Evolutionary conservation across 441 rosid genomes (phyloP), one percentile per base, ranked within the genome.

Genomic region (Croton setiger): DNA sequence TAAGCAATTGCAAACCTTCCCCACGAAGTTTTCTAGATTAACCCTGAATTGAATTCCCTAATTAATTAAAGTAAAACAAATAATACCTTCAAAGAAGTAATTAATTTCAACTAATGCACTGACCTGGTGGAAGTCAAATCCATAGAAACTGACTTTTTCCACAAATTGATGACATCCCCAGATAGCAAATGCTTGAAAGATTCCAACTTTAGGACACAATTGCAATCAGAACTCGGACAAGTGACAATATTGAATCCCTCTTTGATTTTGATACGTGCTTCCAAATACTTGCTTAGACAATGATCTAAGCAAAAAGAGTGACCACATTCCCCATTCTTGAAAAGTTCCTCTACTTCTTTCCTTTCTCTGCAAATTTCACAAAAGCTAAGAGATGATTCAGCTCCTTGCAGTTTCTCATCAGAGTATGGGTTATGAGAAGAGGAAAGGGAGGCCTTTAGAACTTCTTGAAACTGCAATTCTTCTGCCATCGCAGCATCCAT

Each of bases 391-490:
- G 63, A 35, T n/a, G 74, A 31, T 31, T 7, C 56, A 58, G 57
- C 48, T 9, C 33, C 7, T 49, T 3, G 17, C n/a, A 15, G 20
- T 49, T 49, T 56, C 12, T 43, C 6, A 14, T 13, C 17, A 18
- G 1, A 43, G 2, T 36, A 11, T 39, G 70, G 67, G 3, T 15
- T 9, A 2, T 45, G 49, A 71, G 27, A 54, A 47, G 31, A n/a
- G 64, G 57, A 13, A 17, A 64, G 13, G 56, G 57, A 64, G 44
- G 51, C 43, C 48, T 45, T 35, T 23, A 55, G 0, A 4, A 37
- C 56, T 53, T 44, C 74, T 21, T 63, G 37, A 48, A 71, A 36
- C 63, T 63, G 68, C 17, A 64, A 14, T 44, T 56, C 37, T 15
- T 63, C 51, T 18, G 59, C 51, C 17, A 64, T 55, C 33, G 45